Evolutionary conservation across 1,284 basidiomycete genomes (phyloP).

Genomic region (Anthracocystis setariae): DNA sequence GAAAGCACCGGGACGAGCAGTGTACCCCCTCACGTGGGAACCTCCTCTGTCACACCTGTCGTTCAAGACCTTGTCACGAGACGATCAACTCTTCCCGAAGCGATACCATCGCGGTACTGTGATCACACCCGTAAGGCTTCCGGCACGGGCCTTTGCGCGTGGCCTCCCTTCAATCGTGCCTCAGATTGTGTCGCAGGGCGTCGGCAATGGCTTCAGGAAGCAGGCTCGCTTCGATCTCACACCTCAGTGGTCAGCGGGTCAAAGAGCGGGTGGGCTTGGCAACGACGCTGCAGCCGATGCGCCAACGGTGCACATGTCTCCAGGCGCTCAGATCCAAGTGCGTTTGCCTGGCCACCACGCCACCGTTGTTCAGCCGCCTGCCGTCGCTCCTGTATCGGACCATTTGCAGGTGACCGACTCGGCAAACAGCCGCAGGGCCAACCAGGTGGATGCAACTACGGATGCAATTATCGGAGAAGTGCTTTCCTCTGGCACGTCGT

Average conservation of each 20-base stretch:
- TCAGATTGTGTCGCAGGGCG: constrained; percentile 6
- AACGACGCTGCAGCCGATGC: constrained; percentile 6
- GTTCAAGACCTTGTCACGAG: constrained; percentile 53
- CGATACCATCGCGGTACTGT: constrained; percentile 54
- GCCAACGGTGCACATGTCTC: constrained; percentile 9
- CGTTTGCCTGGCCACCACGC: constrained; percentile 40
- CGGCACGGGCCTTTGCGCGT: constrained; percentile 34
- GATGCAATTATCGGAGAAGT: constrained; percentile 49
- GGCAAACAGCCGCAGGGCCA: constrained; percentile 5
- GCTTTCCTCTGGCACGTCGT: constrained; percentile 28
- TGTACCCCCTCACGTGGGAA: constrained; percentile 58
- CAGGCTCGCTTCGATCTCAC: constrained; percentile 51
- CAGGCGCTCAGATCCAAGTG: constrained; percentile 36
- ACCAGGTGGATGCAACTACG: constrained; percentile 29
- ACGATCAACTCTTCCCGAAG: constrained; percentile 61
- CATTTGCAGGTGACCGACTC: constrained; percentile 14
- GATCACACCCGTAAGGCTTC: constrained; percentile 52
- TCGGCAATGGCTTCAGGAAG: constrained; percentile 18
- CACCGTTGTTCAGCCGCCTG: constrained; percentile 29
- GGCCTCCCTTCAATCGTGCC: constrained; percentile 30
- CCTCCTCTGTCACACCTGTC: constrained; percentile 51
- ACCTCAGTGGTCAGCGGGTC: constrained; percentile 28
- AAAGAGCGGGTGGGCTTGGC: constrained; percentile 8
- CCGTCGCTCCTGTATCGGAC: constrained; percentile 7
- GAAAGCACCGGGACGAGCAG: constrained; percentile 29